Evolutionary conservation across 306 rosid genomes (phyloP).

Genomic region (Prunus mume): DNA sequence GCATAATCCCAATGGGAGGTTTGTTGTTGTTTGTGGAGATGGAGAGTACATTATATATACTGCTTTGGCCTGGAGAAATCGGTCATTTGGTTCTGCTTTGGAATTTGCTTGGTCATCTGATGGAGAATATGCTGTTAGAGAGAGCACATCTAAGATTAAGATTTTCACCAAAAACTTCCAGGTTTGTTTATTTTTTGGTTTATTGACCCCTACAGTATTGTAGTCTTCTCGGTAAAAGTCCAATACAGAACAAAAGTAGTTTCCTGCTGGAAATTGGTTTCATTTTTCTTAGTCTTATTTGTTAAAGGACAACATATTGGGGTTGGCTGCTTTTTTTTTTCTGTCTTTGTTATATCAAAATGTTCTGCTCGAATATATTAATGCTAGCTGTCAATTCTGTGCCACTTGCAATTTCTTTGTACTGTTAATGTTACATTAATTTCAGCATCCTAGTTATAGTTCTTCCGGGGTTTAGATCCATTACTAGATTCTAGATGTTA

Average conservation of each 20-base stretch:
- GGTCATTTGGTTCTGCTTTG: constrained; percentile 97
- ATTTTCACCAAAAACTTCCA: constrained; percentile 90
- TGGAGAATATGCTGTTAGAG: constrained; percentile 95
- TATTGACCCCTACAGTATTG: neutral
- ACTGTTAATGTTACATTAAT: neutral
- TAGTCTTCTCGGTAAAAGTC: constrained; percentile 1
- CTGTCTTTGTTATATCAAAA: neutral
- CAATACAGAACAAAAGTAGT: neutral
- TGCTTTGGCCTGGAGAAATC: constrained; percentile 98
- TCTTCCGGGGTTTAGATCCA: constrained; percentile 2
- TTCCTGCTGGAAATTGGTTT: neutral
- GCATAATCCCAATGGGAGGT: constrained; percentile 99
- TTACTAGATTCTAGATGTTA: neutral
- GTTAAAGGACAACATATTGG: neutral
- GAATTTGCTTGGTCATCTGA: constrained; percentile 95
- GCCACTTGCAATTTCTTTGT: neutral
- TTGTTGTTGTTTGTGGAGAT: constrained; percentile 99
- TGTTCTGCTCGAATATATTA: constrained; percentile 16
- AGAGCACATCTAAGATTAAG: constrained; percentile 94
- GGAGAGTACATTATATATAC: constrained; percentile 97
- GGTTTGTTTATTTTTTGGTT: constrained; percentile 44
- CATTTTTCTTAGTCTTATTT: neutral
- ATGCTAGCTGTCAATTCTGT: neutral
- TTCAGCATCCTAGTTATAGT: constrained; percentile 14
- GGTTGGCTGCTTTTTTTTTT: neutral